A percentile compares a stretch with the other conserved stretches of the same genome.
phyloP scores from a whole-genome alignment of 2,329 filamentous ascomycete genomes.

The Lachnellula willkommii region DNA sequence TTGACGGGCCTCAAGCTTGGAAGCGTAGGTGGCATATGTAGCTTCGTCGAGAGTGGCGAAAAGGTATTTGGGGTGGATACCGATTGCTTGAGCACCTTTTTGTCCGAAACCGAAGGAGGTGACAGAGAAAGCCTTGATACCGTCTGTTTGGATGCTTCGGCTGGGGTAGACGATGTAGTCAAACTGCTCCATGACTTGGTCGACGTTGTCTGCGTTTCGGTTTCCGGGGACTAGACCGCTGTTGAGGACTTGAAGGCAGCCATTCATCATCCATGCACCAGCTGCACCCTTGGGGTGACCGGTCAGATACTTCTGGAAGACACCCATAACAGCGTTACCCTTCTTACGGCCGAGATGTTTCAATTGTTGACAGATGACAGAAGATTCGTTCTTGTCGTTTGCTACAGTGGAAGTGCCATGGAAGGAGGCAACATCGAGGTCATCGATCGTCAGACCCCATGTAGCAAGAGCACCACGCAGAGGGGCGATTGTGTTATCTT shows the following conservation, averaged over 20 bases:
- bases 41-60: constrained; percentile 88
- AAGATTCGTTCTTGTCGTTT: constrained; percentile 99
- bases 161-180: constrained; percentile 97
- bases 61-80: constrained; percentile 93
- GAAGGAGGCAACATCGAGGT: constrained; percentile 93
- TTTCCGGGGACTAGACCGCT: constrained; percentile 92
- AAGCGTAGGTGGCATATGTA: constrained; percentile 75
- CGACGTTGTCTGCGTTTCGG: constrained; percentile 95
- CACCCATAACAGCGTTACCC: constrained; percentile 91
- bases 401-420: constrained; percentile 97
- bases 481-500: constrained; percentile 86
- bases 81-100: constrained; percentile 96
- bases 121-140: constrained; percentile 96
- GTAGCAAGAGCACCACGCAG: constrained; percentile 93
- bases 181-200: constrained; percentile 93
- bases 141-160: constrained; percentile 92
- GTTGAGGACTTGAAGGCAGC: constrained; percentile 92
- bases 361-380: constrained; percentile 94
- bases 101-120: constrained; percentile 99
- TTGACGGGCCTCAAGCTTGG: constrained; percentile 86
- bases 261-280: constrained; percentile 99
- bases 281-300: constrained; percentile 99
- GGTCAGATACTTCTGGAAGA: constrained; percentile 99
- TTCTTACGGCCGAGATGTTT: constrained; percentile 90
- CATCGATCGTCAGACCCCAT: constrained; percentile 96